Percentiles rank a stretch among this genome's conserved stretches.
phyloP scores from a whole-genome alignment of 1,284 basidiomycete genomes.

The Anthracocystis panici-leucophaei region DNA sequence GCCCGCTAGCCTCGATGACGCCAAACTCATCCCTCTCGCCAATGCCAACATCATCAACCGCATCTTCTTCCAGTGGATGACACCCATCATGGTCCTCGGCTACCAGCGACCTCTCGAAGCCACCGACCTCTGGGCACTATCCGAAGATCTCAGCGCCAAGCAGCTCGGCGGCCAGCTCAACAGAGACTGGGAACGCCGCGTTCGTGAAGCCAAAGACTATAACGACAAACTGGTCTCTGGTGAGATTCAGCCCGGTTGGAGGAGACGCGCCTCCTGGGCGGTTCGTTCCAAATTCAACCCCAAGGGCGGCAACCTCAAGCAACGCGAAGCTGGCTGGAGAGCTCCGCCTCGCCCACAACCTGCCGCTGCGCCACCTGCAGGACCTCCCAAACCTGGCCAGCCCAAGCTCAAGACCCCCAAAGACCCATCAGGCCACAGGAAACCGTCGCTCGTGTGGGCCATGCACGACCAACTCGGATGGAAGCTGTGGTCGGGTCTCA shows the following conservation, averaged over 20 bases:
- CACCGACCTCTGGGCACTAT: slow-evolving; percentile 85
- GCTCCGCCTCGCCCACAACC: slow-evolving; percentile 42
- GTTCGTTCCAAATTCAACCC: slow-evolving; percentile 32
- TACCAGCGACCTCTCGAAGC: slow-evolving; percentile 84
- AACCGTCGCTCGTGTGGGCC: slow-evolving; percentile 79
- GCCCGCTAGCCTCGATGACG: slow-evolving; percentile 74
- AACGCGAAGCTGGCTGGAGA: slow-evolving; percentile 59
- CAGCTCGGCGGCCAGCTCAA: slow-evolving; percentile 76
- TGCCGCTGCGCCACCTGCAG: slow-evolving; percentile 17
- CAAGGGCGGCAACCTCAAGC: slow-evolving; percentile 42
- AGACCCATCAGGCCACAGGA: slow-evolving; percentile 53
- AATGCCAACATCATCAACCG: slow-evolving; percentile 73
- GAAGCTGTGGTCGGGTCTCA: slow-evolving; percentile 84
- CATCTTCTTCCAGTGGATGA: slow-evolving; percentile 81
- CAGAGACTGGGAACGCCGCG: slow-evolving; percentile 77
- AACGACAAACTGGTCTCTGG: slow-evolving; percentile 78
- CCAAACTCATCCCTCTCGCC: slow-evolving; percentile 73
- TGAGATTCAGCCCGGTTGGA: slow-evolving; percentile 75
- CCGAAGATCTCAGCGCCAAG: slow-evolving; percentile 73
- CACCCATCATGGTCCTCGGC: slow-evolving; percentile 76
- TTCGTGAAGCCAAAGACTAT: slow-evolving; percentile 76
- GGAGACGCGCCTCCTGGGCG: slow-evolving; percentile 75
- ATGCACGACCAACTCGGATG: slow-evolving; percentile 84
- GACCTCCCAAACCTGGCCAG: slow-evolving; percentile 30
- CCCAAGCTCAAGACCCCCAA: slow-evolving; percentile 27